Evolutionary conservation across 257 asterid genomes (phyloP).

Genomic region (Nicotiana sylvestris): DNA sequence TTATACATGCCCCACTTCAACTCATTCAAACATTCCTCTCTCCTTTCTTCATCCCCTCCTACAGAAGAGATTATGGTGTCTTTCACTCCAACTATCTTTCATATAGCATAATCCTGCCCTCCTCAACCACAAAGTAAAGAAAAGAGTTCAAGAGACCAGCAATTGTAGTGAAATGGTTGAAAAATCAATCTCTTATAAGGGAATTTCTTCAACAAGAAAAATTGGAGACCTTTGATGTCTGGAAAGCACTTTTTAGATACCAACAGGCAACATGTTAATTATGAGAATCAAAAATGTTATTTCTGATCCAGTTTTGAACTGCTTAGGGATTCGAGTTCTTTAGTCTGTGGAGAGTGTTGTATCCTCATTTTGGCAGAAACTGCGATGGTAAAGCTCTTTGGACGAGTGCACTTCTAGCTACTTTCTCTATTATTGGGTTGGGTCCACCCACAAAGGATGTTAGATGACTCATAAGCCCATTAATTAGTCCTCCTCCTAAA

Average conservation of each 20-base stretch:
- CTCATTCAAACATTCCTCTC: too few species aligned
- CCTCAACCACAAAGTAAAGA: neutral
- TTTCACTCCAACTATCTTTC: neutral
- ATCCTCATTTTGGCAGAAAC: neutral
- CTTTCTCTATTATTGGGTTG: neutral
- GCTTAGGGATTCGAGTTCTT: neutral
- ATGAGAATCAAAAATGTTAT: neutral
- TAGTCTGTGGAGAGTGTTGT: neutral
- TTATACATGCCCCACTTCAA: too few species aligned
- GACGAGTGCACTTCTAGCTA: neutral
- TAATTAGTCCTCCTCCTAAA: too few species aligned
- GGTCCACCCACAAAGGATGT: too few species aligned
- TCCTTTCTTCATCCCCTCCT: too few species aligned
- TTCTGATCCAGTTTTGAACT: neutral
- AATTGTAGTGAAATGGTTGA: neutral
- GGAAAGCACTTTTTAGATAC: neutral
- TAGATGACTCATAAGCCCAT: too few species aligned
- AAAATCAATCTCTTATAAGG: neutral
- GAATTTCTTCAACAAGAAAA: neutral
- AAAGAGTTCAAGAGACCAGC: neutral
- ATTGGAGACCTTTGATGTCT: neutral
- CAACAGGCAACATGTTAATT: neutral
- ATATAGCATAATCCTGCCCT: neutral
- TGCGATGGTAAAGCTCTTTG: neutral
- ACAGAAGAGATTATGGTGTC: too few species aligned